phyloP scores from a whole-genome alignment of 2,329 filamentous ascomycete species.

The Hypomyces rosellus region DNA sequence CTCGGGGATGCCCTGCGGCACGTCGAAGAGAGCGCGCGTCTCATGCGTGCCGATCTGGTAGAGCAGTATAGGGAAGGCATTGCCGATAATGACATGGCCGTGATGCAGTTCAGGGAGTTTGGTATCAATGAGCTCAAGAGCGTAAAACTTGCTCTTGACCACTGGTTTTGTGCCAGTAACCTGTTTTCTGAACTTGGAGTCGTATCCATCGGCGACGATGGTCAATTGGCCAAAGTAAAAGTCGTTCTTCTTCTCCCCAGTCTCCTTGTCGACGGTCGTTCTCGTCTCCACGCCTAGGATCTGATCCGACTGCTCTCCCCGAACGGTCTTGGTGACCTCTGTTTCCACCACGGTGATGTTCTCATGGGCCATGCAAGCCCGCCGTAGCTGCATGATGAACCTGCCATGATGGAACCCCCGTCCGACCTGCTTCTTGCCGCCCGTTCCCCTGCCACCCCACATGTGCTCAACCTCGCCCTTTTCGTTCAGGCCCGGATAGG shows the following conservation, averaged over 20 bases:
- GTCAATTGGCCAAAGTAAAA: constrained; percentile 86
- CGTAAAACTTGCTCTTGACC: constrained; percentile 85
- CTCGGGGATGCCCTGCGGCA: constrained; percentile 69
- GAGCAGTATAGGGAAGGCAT: constrained; percentile 71
- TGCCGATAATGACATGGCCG: constrained; percentile 82
- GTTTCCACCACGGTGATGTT: constrained; percentile 92
- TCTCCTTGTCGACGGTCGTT: constrained; percentile 51
- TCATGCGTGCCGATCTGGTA: constrained; percentile 97
- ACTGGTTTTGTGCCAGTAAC: constrained; percentile 61
- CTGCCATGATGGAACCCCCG: constrained; percentile 88
- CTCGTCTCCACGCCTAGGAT: constrained; percentile 76
- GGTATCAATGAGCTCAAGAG: constrained; percentile 84
- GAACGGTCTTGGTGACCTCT: constrained; percentile 70
- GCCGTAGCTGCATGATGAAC: constrained; percentile 78
- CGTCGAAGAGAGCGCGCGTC: constrained; percentile 82
- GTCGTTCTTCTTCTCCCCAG: constrained; percentile 54
- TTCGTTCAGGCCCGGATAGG: constrained; percentile 64
- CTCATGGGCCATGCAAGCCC: constrained; percentile 63
- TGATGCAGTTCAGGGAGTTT: constrained; percentile 67
- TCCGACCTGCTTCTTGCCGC: constrained; percentile 53
- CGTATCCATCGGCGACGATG: constrained; percentile 86
- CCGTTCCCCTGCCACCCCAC: constrained; percentile 30
- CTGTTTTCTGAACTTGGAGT: constrained; percentile 82
- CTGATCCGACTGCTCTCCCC: constrained; percentile 59
- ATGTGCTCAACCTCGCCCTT: constrained; percentile 34